Conservation (phyloP, 2,329 filamentous ascomycete species). For the Cladosporium halotolerans region DNA sequence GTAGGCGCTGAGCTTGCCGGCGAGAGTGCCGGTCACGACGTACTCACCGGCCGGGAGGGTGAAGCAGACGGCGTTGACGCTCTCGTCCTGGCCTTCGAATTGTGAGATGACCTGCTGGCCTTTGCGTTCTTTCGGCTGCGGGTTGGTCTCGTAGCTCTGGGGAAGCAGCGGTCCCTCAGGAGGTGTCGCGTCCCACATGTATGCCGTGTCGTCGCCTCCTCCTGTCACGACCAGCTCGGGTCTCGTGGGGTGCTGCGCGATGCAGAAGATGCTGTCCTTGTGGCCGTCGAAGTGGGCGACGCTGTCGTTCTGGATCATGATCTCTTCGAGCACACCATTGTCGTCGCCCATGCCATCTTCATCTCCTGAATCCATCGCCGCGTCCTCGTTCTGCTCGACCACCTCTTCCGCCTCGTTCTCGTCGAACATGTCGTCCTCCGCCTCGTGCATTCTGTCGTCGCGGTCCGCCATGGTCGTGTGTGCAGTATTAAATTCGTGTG, state of each 20-base stretch:
- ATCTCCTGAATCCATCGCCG: conserved; percentile 72
- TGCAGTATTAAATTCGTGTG: neutral
- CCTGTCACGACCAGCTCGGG: conserved; percentile 79
- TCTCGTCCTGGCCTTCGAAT: conserved; percentile 87
- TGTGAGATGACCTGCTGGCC: conserved; percentile 62
- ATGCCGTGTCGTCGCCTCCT: conserved; percentile 78
- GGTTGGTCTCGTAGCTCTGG: conserved; percentile 64
- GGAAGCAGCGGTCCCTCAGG: conserved; percentile 61
- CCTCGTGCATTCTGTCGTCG: conserved; percentile 35
- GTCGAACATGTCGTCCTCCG: conserved; percentile 66
- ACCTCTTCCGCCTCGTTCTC: conserved; percentile 75
- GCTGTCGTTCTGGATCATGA: conserved; percentile 84
- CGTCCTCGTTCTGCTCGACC: conserved; percentile 56
- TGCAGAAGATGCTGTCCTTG: conserved; percentile 87
- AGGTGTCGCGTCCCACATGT: conserved; percentile 73
- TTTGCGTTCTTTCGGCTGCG: conserved; percentile 50
- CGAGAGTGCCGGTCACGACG: conserved; percentile 78
- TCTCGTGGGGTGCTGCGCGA: conserved; percentile 81
- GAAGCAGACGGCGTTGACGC: conserved; percentile 79
- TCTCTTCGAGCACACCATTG: conserved; percentile 58
- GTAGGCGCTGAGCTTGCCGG: conserved; percentile 67
- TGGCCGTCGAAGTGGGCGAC: conserved; percentile 86
- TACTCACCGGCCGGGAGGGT: conserved; percentile 78
- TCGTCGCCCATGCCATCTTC: conserved; percentile 43
- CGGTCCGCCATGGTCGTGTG: conserved; percentile 1